A percentile compares a stretch with the other conserved stretches of the same genome.
Conservation (phyloP, 164 flowering plant genomes). For the Dillenia turbinata region DNA sequence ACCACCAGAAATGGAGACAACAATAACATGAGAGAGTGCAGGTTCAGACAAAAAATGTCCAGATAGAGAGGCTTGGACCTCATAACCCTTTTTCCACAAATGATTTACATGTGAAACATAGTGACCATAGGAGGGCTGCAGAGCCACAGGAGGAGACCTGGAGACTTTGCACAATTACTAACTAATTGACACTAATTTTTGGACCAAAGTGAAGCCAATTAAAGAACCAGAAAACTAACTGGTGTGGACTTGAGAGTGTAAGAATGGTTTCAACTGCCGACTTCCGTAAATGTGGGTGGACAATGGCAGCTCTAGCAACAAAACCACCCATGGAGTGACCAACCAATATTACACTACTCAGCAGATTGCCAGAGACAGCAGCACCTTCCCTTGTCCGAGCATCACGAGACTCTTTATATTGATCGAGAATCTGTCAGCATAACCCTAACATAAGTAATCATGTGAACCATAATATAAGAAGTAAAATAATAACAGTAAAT, state of each 20-base stretch:
- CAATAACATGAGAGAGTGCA: conserved; percentile 62
- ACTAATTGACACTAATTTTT: neutral
- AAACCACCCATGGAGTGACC: conserved; percentile 99
- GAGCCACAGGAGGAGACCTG: conserved; percentile 90
- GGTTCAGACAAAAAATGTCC: conserved; percentile 52
- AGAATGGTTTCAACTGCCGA: conserved; percentile 84
- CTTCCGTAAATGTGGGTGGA: conserved; percentile 80
- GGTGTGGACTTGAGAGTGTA: conserved; percentile 95
- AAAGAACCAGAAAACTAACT: conserved; percentile 41
- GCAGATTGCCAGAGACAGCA: conserved; percentile 51
- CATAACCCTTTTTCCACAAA: conserved; percentile 84
- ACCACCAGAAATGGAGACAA: conserved; percentile 90
- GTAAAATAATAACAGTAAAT: no score
- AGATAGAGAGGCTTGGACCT: conserved; percentile 41
- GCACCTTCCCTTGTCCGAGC: conserved; percentile 69
- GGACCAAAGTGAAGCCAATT: conserved; percentile 3
- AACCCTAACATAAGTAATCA: conserved; percentile 1
- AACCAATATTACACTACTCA: conserved; percentile 90
- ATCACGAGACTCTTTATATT: conserved; percentile 71
- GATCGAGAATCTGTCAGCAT: conserved; percentile 75
- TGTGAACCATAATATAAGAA: neutral
- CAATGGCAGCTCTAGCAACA: conserved; percentile 92
- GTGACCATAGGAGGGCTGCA: conserved; percentile 94
- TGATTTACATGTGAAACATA: conserved; percentile 74
- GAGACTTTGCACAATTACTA: conserved; percentile 13